Evolutionary conservation across 495 filamentous ascomycete genomes (phyloP).

Genomic region (Pseudoneurospora amorphoporcata): DNA sequence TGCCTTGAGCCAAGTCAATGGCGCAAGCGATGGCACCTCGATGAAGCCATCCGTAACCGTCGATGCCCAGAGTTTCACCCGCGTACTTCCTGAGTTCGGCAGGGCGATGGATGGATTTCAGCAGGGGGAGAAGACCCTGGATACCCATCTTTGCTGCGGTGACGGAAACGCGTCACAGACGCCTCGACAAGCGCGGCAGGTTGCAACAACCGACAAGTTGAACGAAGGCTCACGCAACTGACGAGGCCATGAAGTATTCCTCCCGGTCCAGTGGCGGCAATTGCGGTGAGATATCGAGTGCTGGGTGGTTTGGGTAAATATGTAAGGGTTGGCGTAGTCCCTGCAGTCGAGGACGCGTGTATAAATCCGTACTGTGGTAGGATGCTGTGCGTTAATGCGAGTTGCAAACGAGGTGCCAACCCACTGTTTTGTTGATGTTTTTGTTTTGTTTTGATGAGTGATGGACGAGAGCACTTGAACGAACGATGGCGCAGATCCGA

Average conservation of each 20-base stretch:
- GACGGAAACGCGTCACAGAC: background rate
- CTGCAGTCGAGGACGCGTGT: background rate
- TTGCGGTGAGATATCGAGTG: background rate
- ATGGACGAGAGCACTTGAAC: background rate
- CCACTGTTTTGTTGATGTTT: background rate
- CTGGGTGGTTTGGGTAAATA: background rate
- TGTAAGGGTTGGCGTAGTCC: background rate
- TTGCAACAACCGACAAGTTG: background rate
- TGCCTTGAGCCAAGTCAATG: slow-evolving; percentile 79
- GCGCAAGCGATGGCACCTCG: slow-evolving; percentile 86
- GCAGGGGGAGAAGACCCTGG: slow-evolving; percentile 68
- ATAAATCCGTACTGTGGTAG: background rate
- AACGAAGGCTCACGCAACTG: background rate
- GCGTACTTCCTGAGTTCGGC: slow-evolving; percentile 76
- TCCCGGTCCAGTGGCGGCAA: background rate
- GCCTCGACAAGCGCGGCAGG: background rate
- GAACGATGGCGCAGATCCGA: background rate
- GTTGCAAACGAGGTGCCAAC: background rate
- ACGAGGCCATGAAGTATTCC: background rate
- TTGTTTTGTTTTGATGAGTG: background rate
- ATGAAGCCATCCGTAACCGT: slow-evolving; percentile 98
- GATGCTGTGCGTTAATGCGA: background rate
- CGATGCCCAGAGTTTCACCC: slow-evolving; percentile 82
- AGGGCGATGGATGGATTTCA: slow-evolving; percentile 92
- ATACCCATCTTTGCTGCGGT: slow-evolving; percentile 20